Evolutionary conservation across 768 basidiomycete species (phyloP), one percentile per base, ranked within the genome.

Genomic region (Tylopilus cervinicoccineus): DNA sequence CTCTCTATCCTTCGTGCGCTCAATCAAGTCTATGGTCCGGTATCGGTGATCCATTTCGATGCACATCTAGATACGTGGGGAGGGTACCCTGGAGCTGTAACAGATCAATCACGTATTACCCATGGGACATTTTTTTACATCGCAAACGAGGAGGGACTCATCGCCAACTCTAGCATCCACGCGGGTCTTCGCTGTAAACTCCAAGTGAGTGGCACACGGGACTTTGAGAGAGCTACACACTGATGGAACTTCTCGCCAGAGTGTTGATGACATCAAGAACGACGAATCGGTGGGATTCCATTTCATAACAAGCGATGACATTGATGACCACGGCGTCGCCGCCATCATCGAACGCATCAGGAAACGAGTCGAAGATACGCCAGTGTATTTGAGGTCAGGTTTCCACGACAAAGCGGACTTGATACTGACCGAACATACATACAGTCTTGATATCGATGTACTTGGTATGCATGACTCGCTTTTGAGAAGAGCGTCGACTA

Each of bases 91-190:
- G 75, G 72, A 16, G 73, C 62, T 16, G 56, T 64, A 32, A 78
- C 78, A 19, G 77, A 74, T 33, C 84, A 82, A 64, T 83, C 80
- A 40, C 81, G 73, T 50, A 72, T 91, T 33, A 93, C 83, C 0
- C 92, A 94, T 57, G 92, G 91, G 46, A 87, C 86, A 1, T 93
- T 91, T 72, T 94, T 93, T 71, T 79, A 81, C 65, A 64, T 87
- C 31, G 93, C 93, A 0, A 75, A 76, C 22, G 77, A 88, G 57
- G 88, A 92, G 62, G 86, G 87, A 2, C 73, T 92, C 33, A 77
- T 93, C 75, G 67, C 77, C 28, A 82, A 84, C 50, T 76, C 78
- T 33, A 77, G 86, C 52, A 80, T 94, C 23, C 93, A 94, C 61
- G 93, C 84, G 9, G 91, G 93, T 5, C 86, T 94, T 52, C 74